Base-by-base conservation (phyloP, 1,139 yeast species). In the Geotrichum cucujoidarum region DNA sequence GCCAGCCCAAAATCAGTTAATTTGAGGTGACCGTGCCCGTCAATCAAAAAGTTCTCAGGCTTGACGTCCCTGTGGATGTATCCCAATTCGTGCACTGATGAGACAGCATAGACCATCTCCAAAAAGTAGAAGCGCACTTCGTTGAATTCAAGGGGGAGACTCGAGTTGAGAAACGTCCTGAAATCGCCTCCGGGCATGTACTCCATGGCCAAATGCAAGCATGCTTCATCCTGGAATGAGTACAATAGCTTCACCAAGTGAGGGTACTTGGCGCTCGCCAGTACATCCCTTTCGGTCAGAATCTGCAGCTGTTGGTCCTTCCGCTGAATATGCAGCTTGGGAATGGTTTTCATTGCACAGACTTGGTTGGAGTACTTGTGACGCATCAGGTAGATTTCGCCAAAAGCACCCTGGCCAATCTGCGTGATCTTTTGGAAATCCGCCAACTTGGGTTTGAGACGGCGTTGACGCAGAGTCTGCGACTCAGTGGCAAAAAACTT, bases 11-110 rank as follows among this genome's bases (percentile, higher is more conserved):
- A 85, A 67, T 85, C 95, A 4, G 95, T 90, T 54, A 94, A 69
- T 64, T 92, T 94, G 55, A 92, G 68, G 68, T 92, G 98, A 0
- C 99, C 99, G 36, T 73, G 71, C 47, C 78, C 73, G 62, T 90
- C 97, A 57, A 94, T 89, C 57, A 94, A 72, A 33, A 94, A 67
- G 60, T 94, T 94, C 62, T 94, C 98, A 0, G 98, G 95, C 62
- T 85, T 85, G 60, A 85, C 75, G 65, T 85, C 95, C 64, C 95
- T 76, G 63, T 85, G 95, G 18, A 90, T 85, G 61, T 82, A 85
- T 1, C 95, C 95, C 47, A 86, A 71, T 60, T 84, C 87, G 63
- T 85, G 95, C 48, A 85, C 71, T 1, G 90, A 83, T 61, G 83
- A 81, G 20, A 85, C 92, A 1, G 94, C 84, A 39, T 84, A 81